Percentiles rank a stretch among this genome's conserved stretches.
These are phyloP conservation scores for Neonectria coccinea DNA, from an alignment of 2,329 filamentous ascomycete genomes.

Conservation along the genomic window DNA sequence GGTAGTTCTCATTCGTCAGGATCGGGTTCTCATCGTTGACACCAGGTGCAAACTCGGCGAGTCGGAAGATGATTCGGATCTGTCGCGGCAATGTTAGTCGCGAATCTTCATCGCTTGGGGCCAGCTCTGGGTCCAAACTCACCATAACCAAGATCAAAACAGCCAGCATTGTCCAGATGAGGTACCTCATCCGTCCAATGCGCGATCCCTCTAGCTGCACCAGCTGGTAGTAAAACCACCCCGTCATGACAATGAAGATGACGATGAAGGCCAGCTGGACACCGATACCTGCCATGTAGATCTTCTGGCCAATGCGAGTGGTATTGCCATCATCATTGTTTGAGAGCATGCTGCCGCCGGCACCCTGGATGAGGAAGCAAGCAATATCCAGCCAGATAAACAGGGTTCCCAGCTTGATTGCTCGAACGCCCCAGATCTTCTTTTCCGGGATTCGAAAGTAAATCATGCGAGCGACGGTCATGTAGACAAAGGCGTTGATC, in stretches of 20 bases:
- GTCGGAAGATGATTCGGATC: constrained; percentile 70
- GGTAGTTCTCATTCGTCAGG: constrained; percentile 64
- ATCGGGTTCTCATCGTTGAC: constrained; percentile 57
- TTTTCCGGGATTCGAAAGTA: constrained; percentile 54
- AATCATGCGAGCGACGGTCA: constrained; percentile 56
- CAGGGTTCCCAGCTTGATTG: constrained; percentile 54
- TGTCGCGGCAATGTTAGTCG: constrained; percentile 40
- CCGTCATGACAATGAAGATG: constrained; percentile 52
- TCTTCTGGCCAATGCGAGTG: constrained; percentile 50
- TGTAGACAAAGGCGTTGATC: constrained; percentile 60
- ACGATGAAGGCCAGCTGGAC: constrained; percentile 53
- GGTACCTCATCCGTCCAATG: constrained; percentile 48
- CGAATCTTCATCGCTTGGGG: neutral
- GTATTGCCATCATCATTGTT: constrained; percentile 40
- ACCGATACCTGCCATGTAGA: constrained; percentile 55
- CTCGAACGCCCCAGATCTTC: constrained; percentile 51
- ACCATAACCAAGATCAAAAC: constrained; percentile 53
- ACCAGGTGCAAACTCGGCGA: constrained; percentile 66
- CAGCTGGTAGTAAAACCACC: constrained; percentile 50
- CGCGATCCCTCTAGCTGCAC: constrained; percentile 36
- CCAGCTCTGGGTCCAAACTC: constrained; percentile 29
- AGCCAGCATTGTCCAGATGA: constrained; percentile 50
- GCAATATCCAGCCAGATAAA: constrained; percentile 63
- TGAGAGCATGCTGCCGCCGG: constrained; percentile 53
- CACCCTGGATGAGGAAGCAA: constrained; percentile 60